Evolutionary conservation across 164 flowering plant species (phyloP), one percentile per base, ranked within the genome.

Genomic region (Akebia trifoliata): DNA sequence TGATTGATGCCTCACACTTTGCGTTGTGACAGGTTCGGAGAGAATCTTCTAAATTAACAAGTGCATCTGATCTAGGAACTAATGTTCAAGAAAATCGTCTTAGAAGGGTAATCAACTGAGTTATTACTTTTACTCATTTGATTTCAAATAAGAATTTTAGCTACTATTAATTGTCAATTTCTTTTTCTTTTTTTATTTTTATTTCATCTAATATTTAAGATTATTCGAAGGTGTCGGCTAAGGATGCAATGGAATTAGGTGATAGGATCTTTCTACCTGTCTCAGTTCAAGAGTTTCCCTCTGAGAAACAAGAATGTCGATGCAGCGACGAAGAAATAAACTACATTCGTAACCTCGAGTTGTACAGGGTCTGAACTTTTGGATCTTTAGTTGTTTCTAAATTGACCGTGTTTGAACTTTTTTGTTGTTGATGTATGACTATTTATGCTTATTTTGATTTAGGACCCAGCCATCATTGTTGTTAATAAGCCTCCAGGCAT

Each of bases 401-500:
- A 18, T 64, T 34, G 9, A 20, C 37, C 4, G 22, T 24, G 25
- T 10, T 17, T 15, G 5, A 11, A 2, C 15, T 56, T 11, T 60
- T 48, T 35, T 18, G 9, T 39, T 61, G 30, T 57, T 25, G 24
- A 17, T 24, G 9, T 54, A 26, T 68, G 34, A 61, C 2, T 11
- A 9, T 15, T 12, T 34, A 39, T 65, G 54, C 61, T 26, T 62
- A 20, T 60, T 57, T 37, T 32, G 20, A 8, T 57, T 44, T 58
- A 93, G 99, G 99, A 90, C 78, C 63, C 88, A 35, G 86, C 90
- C 9, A 87, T 93, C 59, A 69, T 93, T 62, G 92, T 76, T 46
- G 32, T 93, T 61, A 93, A 93, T 61, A 93, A 93, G 60, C 99
- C 99, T 60, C 85, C 79, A 8, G 96, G 97, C 57, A 70, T 93